Evolutionary conservation across 768 basidiomycete genomes (phyloP), one percentile per base, ranked within the genome.

Genomic region (Stropharia rugosoannulata): DNA sequence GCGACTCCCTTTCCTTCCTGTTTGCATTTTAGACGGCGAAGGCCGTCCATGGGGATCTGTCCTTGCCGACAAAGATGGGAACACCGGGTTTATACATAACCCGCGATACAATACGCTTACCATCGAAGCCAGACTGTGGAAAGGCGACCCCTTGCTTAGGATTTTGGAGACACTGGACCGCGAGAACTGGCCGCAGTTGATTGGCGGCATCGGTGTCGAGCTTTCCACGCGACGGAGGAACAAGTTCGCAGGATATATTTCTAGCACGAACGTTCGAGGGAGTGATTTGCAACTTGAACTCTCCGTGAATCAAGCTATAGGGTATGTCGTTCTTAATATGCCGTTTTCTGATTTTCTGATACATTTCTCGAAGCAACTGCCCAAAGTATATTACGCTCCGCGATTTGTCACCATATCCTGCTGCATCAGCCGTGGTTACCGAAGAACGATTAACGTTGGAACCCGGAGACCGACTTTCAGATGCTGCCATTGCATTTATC

Each of bases 381-480:
- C 86, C 86, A 10, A 88, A 87, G 61, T 88, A 88, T 56, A 87
- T 87, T 62, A 84, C 77, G 48, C 64, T 80, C 38, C 79, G 84
- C 11, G 74, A 83, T 11, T 69, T 87, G 8, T 62, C 70, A n/a
- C 71, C 83, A 1, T 66, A 76, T 56, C 63, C 74, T 0, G 54
- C 72, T 16, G 73, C 75, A 2, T 55, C 65, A n/a, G 77, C 83
- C 0, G 62, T 54, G 2, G 65, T 86, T 18, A 61, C 62, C 1
- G 61, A 80, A 53, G 63, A 74, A 49, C 56, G 68, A 3, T 59
- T 66, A 1, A 55, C 75, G 15, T 54, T 86, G 4, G 56, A 63
- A 3, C 25, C 61, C 0, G 59, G 60, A 9, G 78, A 78, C 0
- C 72, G 75, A 38, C 72, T 87, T 4, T 81, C 86, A 0, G 68